These are phyloP conservation scores for Fusarium annulatum DNA, from an alignment of 2,329 filamentous ascomycete species.

Conservation along the genomic window DNA sequence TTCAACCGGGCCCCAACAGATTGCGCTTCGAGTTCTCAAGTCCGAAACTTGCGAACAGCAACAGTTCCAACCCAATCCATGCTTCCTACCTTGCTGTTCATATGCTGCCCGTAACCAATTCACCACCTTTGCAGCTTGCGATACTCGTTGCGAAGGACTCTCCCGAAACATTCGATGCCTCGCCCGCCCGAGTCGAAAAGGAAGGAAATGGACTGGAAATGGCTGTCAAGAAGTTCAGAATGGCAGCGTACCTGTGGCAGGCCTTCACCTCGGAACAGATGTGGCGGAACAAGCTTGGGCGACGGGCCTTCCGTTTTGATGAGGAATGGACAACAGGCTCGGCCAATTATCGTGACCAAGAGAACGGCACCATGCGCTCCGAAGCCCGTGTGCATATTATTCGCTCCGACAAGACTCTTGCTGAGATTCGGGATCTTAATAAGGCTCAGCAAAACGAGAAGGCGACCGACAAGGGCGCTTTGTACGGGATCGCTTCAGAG, in stretches of 20 bases:
- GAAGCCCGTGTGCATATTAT: slow-evolving; percentile 92
- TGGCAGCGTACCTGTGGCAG: slow-evolving; percentile 97
- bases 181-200: slow-evolving; percentile 77
- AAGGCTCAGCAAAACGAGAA: slow-evolving; percentile 80
- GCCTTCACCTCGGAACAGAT: slow-evolving; percentile 97
- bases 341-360: slow-evolving; percentile 78
- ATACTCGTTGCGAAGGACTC: slow-evolving; percentile 92
- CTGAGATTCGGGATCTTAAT: slow-evolving; percentile 82
- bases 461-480: slow-evolving; percentile 75
- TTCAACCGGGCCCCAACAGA: slow-evolving; percentile 91
- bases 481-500: slow-evolving; percentile 81
- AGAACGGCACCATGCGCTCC: slow-evolving; percentile 80
- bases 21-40: slow-evolving; percentile 89
- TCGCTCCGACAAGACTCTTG: slow-evolving; percentile 82
- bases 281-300: slow-evolving; percentile 86
- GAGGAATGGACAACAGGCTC: slow-evolving; percentile 94
- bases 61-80: slow-evolving; percentile 75
- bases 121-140: slow-evolving; percentile 88
- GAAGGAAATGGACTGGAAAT: slow-evolving; percentile 86
- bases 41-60: slow-evolving; percentile 79
- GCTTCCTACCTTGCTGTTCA: slow-evolving; percentile 85
- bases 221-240: slow-evolving; percentile 90
- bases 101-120: slow-evolving; percentile 81
- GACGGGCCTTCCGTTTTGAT: slow-evolving; percentile 89
- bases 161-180: slow-evolving; percentile 83